phyloP scores from a whole-genome alignment of 2,329 filamentous ascomycete species.

The Colletotrichum plurivorum region DNA sequence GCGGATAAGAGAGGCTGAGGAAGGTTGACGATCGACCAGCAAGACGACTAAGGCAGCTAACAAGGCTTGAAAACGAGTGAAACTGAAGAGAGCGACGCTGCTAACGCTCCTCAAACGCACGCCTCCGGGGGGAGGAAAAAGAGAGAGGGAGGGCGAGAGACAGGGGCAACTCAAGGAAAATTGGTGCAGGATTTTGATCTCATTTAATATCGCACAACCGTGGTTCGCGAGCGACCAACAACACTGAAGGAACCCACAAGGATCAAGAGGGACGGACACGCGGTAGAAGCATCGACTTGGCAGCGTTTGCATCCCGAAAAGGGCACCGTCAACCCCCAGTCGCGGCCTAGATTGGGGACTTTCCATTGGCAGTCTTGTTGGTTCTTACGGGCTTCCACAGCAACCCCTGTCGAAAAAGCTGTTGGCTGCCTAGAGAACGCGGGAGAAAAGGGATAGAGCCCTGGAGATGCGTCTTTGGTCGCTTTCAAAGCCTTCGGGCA shows the following conservation, averaged over 20 bases:
- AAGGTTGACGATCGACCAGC: not conserved
- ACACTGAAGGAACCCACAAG: not conserved
- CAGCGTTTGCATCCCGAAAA: conserved; percentile 1
- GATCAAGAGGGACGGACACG: not conserved
- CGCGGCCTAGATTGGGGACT: conserved; percentile 19
- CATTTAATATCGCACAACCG: conserved; percentile 29
- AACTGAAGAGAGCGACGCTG: not conserved
- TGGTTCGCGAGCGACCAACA: conserved; percentile 10
- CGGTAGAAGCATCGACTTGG: conserved; percentile 1
- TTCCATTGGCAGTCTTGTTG: conserved; percentile 15
- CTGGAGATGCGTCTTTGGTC: not conserved
- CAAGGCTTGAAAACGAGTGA: not conserved
- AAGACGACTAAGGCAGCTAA: not conserved
- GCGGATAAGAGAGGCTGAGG: not conserved
- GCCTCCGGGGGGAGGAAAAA: too few relatives aligned
- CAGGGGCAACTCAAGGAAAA: not conserved
- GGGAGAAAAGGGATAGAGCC: too few relatives aligned
- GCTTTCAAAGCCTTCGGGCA: not conserved
- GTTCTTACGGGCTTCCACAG: conserved; percentile 19
- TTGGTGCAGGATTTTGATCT: conserved; percentile 17
- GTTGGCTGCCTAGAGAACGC: conserved; percentile 30
- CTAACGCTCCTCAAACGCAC: not conserved
- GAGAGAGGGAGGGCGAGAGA: conserved; percentile 6
- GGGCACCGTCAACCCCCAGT: conserved; percentile 1
- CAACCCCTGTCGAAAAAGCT: conserved; percentile 15